Base-by-base conservation (phyloP, 441 rosid species). In the Erodium texanum region DNA sequence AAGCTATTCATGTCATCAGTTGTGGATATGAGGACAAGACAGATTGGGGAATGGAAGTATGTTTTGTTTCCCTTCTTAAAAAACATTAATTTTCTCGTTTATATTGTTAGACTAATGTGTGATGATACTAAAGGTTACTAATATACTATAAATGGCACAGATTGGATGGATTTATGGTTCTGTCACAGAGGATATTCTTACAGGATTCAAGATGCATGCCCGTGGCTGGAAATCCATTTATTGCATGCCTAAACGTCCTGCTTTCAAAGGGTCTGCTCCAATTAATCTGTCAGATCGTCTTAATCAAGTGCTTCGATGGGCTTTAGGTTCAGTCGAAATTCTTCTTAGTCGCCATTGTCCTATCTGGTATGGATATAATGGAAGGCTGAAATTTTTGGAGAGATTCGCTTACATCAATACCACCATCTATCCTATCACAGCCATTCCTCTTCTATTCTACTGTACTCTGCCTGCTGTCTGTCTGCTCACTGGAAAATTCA, bases 151-250 rank as follows among this genome's bases (percentile, higher is more conserved):
- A 38, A 1, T 38, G 9, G 64, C 77, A 76, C 85, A 93, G 98
- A 90, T 93, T 70, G 98, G 98, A 70, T 93, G 98, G 97, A 93
- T 93, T 68, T 93, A 93, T 81, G 98, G 98, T 72, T 92, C 98
- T 58, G 96, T 93, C 41, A 93, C 98, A 71, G 97, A 93, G 79
- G 98, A 90, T 90, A 93, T 93, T 86, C 86, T 93, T 67, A 93
- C 98, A 9, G 98, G 98, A 75, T 93, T 93, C 82, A 93, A 93
- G 84, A 93, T 93, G 98, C 98, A 93, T 76, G 97, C 98, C 59
- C 97, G 98, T 64, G 98, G 98, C 63, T 90, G 98, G 98, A 82
- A 96, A 29, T 93, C 98, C 66, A 87, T 93, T 78, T 93, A 93
- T 78, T 90, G 98, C 76, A 89, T 93, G 87, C 98, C 98, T 4